Base-by-base conservation (phyloP, 2,329 filamentous ascomycete species). In the Alternaria infectoria region DNA sequence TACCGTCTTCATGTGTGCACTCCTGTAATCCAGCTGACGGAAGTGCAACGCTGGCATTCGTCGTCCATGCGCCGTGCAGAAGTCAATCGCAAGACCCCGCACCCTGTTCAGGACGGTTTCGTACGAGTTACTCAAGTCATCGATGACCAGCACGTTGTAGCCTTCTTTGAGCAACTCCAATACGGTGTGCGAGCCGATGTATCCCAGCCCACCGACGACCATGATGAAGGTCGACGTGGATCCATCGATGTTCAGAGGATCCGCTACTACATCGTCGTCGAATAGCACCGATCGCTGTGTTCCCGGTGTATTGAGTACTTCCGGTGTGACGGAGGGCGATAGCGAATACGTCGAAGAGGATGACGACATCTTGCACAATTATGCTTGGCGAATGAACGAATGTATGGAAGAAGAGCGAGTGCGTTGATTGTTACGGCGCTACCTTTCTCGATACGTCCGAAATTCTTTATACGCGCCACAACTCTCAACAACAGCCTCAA, bases 111-210 rank as follows among this genome's bases (percentile, higher is more conserved):
- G 64, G 26, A 81, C 77, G 51, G 75, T 75, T 57, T 79, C 73
- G 52, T 78, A 81, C 4, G 79, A 79, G 72, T 87, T 88, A 72
- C 80, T 81, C 47, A 83, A 64, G 64, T 83, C 77, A 65, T 83
- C 81, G 49, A 83, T 73, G 15, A 83, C 73, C 60, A 87, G 80
- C 30, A 87, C 85, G 65, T 85, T 86, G 75, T 86, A 83, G 19
- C 85, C 84, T 36, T 81, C 82, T 63, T 86, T 85, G 62, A 87
- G 79, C 32, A 88, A 77, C 69, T 87, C 85, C 1, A 87, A 77
- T 1, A 83, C 81, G 0, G 86, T 87, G 72, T 87, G 86, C 3
- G 85, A 87, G 26, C 86, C 86, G 57, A 87, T 87, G 73, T 85
- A 87, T 7, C 85, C 85, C 13, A 86, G 81, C 10, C 85, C 85